A percentile compares a stretch with the other conserved stretches of the same genome.
Conservation (phyloP, 140 eudicot genomes). For the Anethum foeniculum region DNA sequence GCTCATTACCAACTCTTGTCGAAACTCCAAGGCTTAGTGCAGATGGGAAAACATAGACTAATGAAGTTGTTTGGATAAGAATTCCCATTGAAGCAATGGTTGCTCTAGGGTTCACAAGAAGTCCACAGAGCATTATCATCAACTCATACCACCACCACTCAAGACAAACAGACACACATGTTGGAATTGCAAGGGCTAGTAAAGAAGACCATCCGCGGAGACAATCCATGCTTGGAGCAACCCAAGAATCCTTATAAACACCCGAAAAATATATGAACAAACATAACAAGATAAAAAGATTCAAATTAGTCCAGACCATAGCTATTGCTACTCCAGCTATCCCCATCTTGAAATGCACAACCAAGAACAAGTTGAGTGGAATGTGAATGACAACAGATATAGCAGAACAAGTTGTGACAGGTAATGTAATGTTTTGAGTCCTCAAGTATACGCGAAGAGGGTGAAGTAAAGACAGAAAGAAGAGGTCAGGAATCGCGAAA, state of each 20-base stretch:
- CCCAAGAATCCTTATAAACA: slow-evolving; percentile 71
- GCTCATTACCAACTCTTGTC: slow-evolving; percentile 49
- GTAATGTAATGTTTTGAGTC: slow-evolving; percentile 70
- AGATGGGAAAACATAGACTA: slow-evolving; percentile 49
- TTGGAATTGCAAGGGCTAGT: slow-evolving; percentile 55
- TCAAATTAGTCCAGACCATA: slow-evolving; percentile 63
- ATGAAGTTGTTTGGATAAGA: slow-evolving; percentile 50
- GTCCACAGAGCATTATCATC: slow-evolving; percentile 52
- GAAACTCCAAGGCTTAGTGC: slow-evolving; percentile 57
- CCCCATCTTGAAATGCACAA: slow-evolving; percentile 55
- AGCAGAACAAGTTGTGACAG: slow-evolving; percentile 58
- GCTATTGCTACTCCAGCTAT: slow-evolving; percentile 73
- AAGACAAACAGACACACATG: slow-evolving; percentile 59
- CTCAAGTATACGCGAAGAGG: slow-evolving; percentile 72
- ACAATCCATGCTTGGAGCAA: slow-evolving; percentile 60
- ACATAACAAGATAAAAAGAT: slow-evolving; percentile 40
- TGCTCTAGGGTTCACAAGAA: slow-evolving; percentile 39
- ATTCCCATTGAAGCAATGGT: slow-evolving; percentile 63
- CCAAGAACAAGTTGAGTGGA: slow-evolving; percentile 57
- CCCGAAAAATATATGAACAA: slow-evolving; percentile 52
- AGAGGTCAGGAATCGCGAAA: slow-evolving; percentile 74
- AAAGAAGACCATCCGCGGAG: slow-evolving; percentile 67
- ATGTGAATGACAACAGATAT: slow-evolving; percentile 61
- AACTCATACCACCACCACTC: slow-evolving; percentile 77
- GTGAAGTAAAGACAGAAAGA: slow-evolving; percentile 65